Percentiles rank a stretch among this genome's conserved stretches.
phyloP scores from a whole-genome alignment of 306 rosid genomes.

The Rosa lucieae region DNA sequence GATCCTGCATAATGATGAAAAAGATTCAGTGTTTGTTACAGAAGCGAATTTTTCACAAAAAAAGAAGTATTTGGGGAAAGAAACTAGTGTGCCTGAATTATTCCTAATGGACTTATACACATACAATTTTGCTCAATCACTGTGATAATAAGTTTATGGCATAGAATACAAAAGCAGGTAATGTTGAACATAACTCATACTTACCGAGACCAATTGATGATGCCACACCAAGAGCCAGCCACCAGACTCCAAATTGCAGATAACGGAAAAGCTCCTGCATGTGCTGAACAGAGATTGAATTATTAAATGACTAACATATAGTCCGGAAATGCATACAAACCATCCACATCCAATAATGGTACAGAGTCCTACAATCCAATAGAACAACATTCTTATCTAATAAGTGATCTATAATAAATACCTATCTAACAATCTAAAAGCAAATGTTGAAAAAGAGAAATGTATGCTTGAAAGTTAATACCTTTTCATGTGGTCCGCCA shows the following conservation, averaged over 20 bases:
- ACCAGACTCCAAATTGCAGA: conserved; percentile 17
- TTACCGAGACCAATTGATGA: conserved; percentile 25
- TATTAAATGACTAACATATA: not conserved
- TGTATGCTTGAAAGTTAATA: not conserved
- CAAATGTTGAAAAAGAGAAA: not conserved
- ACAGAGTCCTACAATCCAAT: not conserved
- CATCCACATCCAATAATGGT: not conserved
- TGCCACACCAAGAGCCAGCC: conserved; percentile 25
- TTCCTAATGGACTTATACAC: not conserved
- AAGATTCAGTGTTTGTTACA: not conserved
- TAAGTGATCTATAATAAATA: not conserved
- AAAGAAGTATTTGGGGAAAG: not conserved
- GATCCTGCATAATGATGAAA: not conserved
- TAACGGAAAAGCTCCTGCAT: conserved; percentile 10
- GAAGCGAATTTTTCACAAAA: not conserved
- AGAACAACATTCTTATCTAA: not conserved
- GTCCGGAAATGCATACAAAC: not conserved
- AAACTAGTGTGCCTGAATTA: not conserved
- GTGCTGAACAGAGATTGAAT: not conserved
- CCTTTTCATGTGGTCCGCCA: conserved; percentile 8
- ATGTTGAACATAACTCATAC: not conserved
- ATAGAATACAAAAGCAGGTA: not conserved
- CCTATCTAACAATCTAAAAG: not conserved
- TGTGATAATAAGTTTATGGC: not conserved
- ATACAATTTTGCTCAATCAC: not conserved